Evolutionary conservation across 2,329 filamentous ascomycete species (phyloP), one percentile per base, ranked within the genome.

Genomic region (Fusarium nodosum): DNA sequence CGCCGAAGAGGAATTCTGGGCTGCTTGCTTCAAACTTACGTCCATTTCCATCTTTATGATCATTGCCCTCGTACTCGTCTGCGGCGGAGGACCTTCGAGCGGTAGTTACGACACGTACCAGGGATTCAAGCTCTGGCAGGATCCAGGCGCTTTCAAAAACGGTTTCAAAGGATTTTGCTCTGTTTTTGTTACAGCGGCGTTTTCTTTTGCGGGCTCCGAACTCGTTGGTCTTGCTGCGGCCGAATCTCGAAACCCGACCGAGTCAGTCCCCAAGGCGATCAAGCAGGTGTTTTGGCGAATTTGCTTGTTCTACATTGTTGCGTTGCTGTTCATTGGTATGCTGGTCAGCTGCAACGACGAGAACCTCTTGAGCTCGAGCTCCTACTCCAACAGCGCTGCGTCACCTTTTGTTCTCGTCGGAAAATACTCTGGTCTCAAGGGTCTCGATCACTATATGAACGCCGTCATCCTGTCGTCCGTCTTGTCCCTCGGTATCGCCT

Each of bases 201-300:
- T 92, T 71, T 82, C 90, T 36, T 92, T 91, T 72, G 86, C 88
- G 1, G 90, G 90, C 5, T 91, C 90, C 0, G 90, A 92, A 75
- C 82, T 91, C 2, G 89, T 92, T 47, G 90, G 90, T 72, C 83
- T 93, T 9, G 89, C 90, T 7, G 90, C 90, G 3, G 90, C 90
- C 18, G 90, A 93, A 77, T 87, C 90, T 0, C 80, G 77, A 9
- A 91, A 92, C 73, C 90, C 90, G 2, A 85, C 88, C 59, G 88
- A 91, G 75, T 87, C 90, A 0, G 85, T 97, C 1, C 93, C 93
- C 1, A 90, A 88, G n/a, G 93, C 93, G 3, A 88, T 94, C 75
- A 94, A 94, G 82, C 92, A 94, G 78, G 91, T 85, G 10, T 85
- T 85, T 68, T 85, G 83, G 83, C 80, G 83, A 75, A 83, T 85